Percentiles rank a stretch among this genome's conserved stretches.
Conservation (phyloP, 1,284 basidiomycete species). For the Athelia psychrophila region DNA sequence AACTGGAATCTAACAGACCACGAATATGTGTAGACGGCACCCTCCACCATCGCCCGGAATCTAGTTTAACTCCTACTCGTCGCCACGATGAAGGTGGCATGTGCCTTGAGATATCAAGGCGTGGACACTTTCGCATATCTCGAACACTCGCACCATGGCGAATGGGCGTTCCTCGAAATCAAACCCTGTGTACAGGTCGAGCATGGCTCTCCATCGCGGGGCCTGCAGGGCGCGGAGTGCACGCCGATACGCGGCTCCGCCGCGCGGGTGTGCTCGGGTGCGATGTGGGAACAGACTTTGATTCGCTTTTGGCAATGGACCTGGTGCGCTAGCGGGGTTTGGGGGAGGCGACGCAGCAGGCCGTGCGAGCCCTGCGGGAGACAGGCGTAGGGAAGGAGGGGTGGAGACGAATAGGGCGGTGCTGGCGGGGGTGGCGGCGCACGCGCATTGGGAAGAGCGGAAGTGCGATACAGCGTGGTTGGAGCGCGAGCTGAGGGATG, state of each 20-base stretch:
- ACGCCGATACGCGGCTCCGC: conserved; percentile 38
- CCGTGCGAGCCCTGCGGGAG: conserved; percentile 28
- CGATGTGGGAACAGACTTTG: conserved; percentile 35
- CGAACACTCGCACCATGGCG: conserved; percentile 49
- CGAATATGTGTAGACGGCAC: not conserved
- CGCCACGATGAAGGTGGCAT: conserved; percentile 38
- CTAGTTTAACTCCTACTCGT: conserved; percentile 51
- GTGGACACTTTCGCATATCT: conserved; percentile 71
- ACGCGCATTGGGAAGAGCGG: conserved; percentile 28
- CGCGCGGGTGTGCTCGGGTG: conserved; percentile 18
- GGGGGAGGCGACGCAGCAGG: conserved; percentile 29
- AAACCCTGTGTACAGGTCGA: conserved; percentile 65
- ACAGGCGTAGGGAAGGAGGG: conserved; percentile 17
- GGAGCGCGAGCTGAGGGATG: conserved; percentile 25
- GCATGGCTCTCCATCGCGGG: conserved; percentile 31
- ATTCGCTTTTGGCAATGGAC: conserved; percentile 38
- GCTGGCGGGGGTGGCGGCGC: conserved; percentile 29
- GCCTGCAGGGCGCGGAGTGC: conserved; percentile 35
- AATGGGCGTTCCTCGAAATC: conserved; percentile 76
- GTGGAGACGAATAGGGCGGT: conserved; percentile 33
- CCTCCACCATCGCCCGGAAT: conserved; percentile 34
- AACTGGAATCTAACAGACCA: not conserved
- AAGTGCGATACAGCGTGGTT: conserved; percentile 35
- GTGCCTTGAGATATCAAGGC: conserved; percentile 43
- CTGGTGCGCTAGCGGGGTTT: conserved; percentile 29